Base-by-base conservation (phyloP, 306 rosid genomes). In the Corylus heterophylla region DNA sequence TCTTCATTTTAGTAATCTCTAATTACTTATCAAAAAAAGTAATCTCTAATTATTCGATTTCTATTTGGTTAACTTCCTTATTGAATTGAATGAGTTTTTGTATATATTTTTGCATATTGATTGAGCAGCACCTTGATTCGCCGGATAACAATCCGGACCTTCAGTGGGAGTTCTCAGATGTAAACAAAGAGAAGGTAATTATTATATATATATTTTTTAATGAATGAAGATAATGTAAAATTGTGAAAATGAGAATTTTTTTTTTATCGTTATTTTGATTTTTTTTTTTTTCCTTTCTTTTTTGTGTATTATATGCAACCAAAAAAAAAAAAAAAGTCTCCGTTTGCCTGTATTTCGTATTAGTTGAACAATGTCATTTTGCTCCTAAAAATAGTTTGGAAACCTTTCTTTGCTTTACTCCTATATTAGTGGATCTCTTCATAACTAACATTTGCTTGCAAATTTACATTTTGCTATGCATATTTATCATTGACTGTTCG, bases 121-220 rank as follows among this genome's bases (percentile, higher is more conserved):
- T 37, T 85, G 79, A 47, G 74, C 88, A 95, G 98, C 99, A 93
- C 86, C 71, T 95, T 82, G 97, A 95, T 75, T 54, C 96, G 39
- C 96, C 97, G 25, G 98, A 95, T 47, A 95, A 93, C 83, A 93
- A 87, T 45, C 88, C 96, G 2, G 93, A 93, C 73, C 84, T 89
- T 61, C 91, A 89, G 0, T 95, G 99, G 99, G 93, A 93, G 78
- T 95, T 95, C 88, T 18, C 67, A 5, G 83, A 74, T n/a, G 78
- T 79, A 37, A 93, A 95, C 85, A 84, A 90, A 78, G 76, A 69
- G 22, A 93, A 88, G 99, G 99, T 91, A 52, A 64, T 48, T 69
- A 12, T 68, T 84, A 76, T 55, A 27, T 9, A 22, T 22, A 22
- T 22, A 22, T 67, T 51, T 55, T 39, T 39, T 39, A 3, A 39